A percentile compares a stretch with the other conserved stretches of the same genome.
These are phyloP conservation scores for Pythium dissotocum DNA, from an alignment of 352 stramenopile species.

Conservation along the genomic window DNA sequence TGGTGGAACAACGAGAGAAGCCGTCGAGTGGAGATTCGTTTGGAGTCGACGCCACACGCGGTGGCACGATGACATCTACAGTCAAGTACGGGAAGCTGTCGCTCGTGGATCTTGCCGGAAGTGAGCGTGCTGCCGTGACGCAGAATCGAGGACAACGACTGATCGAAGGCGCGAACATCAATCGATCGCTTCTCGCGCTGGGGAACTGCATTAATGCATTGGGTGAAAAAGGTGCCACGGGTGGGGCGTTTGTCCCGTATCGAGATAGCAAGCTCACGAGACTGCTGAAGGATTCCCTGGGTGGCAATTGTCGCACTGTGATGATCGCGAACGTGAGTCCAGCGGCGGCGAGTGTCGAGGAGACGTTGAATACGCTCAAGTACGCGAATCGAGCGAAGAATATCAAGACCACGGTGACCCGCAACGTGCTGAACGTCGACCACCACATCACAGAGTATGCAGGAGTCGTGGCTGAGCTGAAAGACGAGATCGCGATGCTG, in stretches of 20 bases:
- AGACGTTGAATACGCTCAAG: constrained; percentile 94
- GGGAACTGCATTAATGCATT: constrained; percentile 95
- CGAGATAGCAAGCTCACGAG: constrained; percentile 88
- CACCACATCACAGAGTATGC: constrained; percentile 89
- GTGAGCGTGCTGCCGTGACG: constrained; percentile 88
- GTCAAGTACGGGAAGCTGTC: constrained; percentile 89
- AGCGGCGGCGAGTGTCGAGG: constrained; percentile 80
- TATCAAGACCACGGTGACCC: constrained; percentile 90
- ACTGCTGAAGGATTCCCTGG: constrained; percentile 89
- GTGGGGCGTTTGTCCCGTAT: constrained; percentile 82
- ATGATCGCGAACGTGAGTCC: constrained; percentile 93
- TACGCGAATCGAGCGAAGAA: constrained; percentile 93
- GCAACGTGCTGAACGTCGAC: constrained; percentile 88
- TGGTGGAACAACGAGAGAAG: constrained; percentile 74
- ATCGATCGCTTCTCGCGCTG: constrained; percentile 87
- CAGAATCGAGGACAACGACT: constrained; percentile 87
- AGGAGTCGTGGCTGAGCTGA: constrained; percentile 80
- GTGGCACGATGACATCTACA: constrained; percentile 22
- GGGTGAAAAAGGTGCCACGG: constrained; percentile 56
- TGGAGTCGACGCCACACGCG: constrained; percentile 21
- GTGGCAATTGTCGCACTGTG: constrained; percentile 92
- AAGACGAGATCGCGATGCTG: constrained; percentile 83
- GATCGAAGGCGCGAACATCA: constrained; percentile 93
- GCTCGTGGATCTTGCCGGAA: constrained; percentile 90
- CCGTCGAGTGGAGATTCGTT: constrained; percentile 23